A percentile compares a stretch with the other conserved stretches of the same genome.
Conservation (phyloP, 2,329 filamentous ascomycete genomes). For the Xylaria sp. region DNA sequence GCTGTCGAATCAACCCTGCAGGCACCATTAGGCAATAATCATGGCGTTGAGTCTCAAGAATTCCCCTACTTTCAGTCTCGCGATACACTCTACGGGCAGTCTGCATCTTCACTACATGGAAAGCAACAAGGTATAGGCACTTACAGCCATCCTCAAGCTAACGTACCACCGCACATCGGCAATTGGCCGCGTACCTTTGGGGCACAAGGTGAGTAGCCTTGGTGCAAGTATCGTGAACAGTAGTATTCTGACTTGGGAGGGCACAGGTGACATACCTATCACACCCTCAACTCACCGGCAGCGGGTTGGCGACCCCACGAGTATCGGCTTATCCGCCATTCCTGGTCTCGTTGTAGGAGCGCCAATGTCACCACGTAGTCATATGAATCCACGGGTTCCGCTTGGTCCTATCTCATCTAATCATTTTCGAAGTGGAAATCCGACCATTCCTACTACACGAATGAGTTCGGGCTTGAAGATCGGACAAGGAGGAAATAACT, state of each 20-base stretch:
- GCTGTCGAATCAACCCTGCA: slow-evolving; percentile 56
- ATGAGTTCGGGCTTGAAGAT: slow-evolving; percentile 47
- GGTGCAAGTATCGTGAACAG: neutral
- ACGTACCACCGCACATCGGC: slow-evolving; percentile 18
- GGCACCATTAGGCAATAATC: slow-evolving; percentile 38
- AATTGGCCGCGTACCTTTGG: slow-evolving; percentile 34
- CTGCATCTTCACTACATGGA: slow-evolving; percentile 22
- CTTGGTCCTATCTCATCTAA: slow-evolving; percentile 34
- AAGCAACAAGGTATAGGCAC: slow-evolving; percentile 13
- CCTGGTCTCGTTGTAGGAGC: slow-evolving; percentile 49
- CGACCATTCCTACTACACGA: slow-evolving; percentile 40
- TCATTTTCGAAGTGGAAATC: slow-evolving; percentile 32
- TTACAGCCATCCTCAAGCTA: slow-evolving; percentile 25
- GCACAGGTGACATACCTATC: slow-evolving; percentile 45
- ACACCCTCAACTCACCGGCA: slow-evolving; percentile 51
- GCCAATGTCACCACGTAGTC: slow-evolving; percentile 38
- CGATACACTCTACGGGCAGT: slow-evolving; percentile 26
- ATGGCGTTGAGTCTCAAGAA: slow-evolving; percentile 26
- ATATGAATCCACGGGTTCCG: slow-evolving; percentile 36
- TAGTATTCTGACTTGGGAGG: slow-evolving; percentile 16
- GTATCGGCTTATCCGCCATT: slow-evolving; percentile 46
- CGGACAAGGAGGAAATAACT: slow-evolving; percentile 38
- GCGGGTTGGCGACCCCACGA: slow-evolving; percentile 41
- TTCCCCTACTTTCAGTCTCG: slow-evolving; percentile 23
- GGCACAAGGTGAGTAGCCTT: slow-evolving; percentile 26